phyloP scores from a whole-genome alignment of 2,329 filamentous ascomycete species.

The Beauveria rudraprayagi region DNA sequence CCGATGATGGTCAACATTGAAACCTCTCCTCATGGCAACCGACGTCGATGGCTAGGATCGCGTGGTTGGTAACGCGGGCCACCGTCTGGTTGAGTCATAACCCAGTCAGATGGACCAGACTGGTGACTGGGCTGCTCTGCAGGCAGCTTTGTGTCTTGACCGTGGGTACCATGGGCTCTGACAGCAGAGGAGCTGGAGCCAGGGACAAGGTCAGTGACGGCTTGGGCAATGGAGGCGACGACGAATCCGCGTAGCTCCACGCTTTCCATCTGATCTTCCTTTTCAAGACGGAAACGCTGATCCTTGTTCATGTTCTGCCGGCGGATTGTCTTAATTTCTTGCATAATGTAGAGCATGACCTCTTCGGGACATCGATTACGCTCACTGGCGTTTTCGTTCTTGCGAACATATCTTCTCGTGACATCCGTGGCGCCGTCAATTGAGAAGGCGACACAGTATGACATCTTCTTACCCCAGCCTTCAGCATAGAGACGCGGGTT shows the following conservation, averaged over 20 bases:
- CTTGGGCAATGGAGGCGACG: conserved; percentile 63
- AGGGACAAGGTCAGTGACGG: conserved; percentile 60
- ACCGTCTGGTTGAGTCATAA: conserved; percentile 38
- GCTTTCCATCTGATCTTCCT: conserved; percentile 70
- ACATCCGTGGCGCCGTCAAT: conserved; percentile 71
- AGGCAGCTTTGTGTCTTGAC: conserved; percentile 53
- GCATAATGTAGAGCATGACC: conserved; percentile 82
- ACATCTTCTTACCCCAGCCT: conserved; percentile 94
- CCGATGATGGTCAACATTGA: not conserved
- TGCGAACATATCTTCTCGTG: conserved; percentile 61
- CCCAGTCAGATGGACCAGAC: conserved; percentile 43
- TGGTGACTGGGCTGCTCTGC: conserved; percentile 50
- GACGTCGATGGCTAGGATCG: conserved; percentile 35
- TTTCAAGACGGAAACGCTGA: conserved; percentile 71
- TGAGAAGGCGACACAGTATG: conserved; percentile 94
- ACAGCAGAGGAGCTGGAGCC: conserved; percentile 27
- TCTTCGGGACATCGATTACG: conserved; percentile 79
- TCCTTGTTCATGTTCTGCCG: conserved; percentile 80
- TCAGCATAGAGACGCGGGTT: conserved; percentile 87
- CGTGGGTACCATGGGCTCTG: conserved; percentile 20
- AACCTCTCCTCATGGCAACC: conserved; percentile 22
- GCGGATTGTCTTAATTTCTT: conserved; percentile 81
- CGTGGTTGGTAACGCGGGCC: conserved; percentile 34
- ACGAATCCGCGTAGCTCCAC: conserved; percentile 67
- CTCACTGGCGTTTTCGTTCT: conserved; percentile 62